phyloP scores from a whole-genome alignment of 1,139 yeast genomes.

The Ogataea hybrid region DNA sequence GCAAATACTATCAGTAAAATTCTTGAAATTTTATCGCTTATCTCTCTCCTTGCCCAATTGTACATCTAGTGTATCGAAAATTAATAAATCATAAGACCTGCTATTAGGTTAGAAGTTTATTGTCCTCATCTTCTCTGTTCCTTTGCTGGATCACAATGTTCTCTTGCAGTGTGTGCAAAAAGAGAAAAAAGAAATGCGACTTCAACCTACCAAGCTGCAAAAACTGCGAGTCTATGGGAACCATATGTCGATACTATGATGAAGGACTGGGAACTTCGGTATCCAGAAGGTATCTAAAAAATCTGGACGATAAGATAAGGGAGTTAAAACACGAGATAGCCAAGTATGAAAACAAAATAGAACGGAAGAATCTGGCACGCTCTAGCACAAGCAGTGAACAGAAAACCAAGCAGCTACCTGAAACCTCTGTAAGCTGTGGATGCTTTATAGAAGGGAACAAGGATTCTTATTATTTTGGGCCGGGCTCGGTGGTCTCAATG shows the following conservation, averaged over 20 bases:
- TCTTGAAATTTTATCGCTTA: no score
- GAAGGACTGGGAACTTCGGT: constrained; percentile 20
- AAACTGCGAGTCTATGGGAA: constrained; percentile 21
- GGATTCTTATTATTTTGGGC: constrained; percentile 19
- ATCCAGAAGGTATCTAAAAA: constrained; percentile 19
- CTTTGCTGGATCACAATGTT: neutral
- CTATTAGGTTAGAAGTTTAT: no score
- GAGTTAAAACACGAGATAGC: constrained; percentile 12
- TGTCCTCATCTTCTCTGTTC: no score
- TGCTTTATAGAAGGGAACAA: constrained; percentile 14
- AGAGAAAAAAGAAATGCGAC: constrained; percentile 24
- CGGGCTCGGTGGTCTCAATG: constrained; percentile 17
- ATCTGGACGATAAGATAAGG: constrained; percentile 18
- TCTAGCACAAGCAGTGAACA: neutral
- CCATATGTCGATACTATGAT: constrained; percentile 21
- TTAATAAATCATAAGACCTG: no score
- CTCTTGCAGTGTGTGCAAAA: constrained; percentile 20
- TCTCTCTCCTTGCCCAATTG: no score
- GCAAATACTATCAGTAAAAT: no score
- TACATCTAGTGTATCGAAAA: no score
- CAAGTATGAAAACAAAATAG: constrained; percentile 16
- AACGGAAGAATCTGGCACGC: constrained; percentile 3
- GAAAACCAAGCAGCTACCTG: no score
- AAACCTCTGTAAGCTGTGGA: constrained; percentile 2
- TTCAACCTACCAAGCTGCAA: constrained; percentile 22